phyloP scores from a whole-genome alignment of 768 basidiomycete species.

The Leccinum disarticulatum region DNA sequence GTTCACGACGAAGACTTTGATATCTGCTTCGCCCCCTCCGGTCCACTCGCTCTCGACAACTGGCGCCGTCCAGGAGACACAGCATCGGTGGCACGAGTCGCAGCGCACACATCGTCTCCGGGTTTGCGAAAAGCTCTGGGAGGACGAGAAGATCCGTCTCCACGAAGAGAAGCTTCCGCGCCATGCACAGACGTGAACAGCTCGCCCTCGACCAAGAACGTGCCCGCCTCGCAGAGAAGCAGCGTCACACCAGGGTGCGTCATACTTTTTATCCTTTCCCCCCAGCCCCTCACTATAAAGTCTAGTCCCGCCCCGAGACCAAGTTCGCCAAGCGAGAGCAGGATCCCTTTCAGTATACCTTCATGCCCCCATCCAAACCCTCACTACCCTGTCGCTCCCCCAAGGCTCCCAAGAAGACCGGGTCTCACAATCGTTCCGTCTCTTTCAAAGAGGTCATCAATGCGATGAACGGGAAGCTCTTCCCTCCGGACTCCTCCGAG shows the following conservation, averaged over 20 bases:
- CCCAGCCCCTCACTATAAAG: slow-evolving; percentile 3
- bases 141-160: slow-evolving; percentile 44
- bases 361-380: slow-evolving; percentile 28
- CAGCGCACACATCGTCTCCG: slow-evolving; percentile 41
- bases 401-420: slow-evolving; percentile 14
- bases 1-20: slow-evolving; percentile 53
- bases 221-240: slow-evolving; percentile 20
- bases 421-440: slow-evolving; percentile 36
- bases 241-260: slow-evolving; percentile 25
- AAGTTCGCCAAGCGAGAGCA: slow-evolving; percentile 17
- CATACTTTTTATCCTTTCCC: neutral
- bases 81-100: slow-evolving; percentile 34
- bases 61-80: slow-evolving; percentile 38
- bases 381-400: slow-evolving; percentile 23
- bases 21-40: slow-evolving; percentile 38
- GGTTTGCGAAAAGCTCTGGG: slow-evolving; percentile 50
- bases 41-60: slow-evolving; percentile 41
- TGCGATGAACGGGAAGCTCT: slow-evolving; percentile 60
- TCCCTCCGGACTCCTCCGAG: slow-evolving; percentile 41
- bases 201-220: slow-evolving; percentile 29
- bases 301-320: slow-evolving; percentile 20
- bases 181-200: slow-evolving; percentile 35
- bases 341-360: slow-evolving; percentile 34
- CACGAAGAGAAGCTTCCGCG: slow-evolving; percentile 38
- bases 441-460: slow-evolving; percentile 56